phyloP scores from a whole-genome alignment of 2,329 filamentous ascomycete genomes.

The Botrytis fabae region DNA sequence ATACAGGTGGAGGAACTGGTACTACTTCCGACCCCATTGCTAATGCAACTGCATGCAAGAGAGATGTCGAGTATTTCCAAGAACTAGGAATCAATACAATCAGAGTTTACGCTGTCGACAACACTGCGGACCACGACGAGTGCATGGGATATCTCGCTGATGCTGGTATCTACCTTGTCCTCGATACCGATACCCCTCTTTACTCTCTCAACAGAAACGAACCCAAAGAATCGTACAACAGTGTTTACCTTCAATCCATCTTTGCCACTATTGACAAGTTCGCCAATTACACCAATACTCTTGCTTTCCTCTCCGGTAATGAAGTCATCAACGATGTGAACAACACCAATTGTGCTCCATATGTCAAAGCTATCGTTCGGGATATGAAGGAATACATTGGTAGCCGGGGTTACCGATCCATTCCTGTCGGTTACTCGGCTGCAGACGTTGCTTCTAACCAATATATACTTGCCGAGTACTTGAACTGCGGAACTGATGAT shows the following conservation, averaged over 20 bases:
- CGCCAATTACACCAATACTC: constrained; percentile 65
- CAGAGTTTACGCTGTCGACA: constrained; percentile 73
- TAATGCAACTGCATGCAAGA: constrained; percentile 58
- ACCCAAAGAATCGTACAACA: constrained; percentile 65
- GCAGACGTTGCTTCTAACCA: constrained; percentile 70
- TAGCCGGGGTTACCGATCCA: constrained; percentile 48
- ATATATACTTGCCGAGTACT: constrained; percentile 66
- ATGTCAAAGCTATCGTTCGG: constrained; percentile 59
- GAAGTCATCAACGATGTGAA: constrained; percentile 58
- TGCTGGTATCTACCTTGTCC: constrained; percentile 71
- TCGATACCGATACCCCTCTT: constrained; percentile 69
- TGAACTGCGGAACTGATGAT: constrained; percentile 70
- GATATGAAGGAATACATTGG: constrained; percentile 57
- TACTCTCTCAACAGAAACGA: constrained; percentile 67
- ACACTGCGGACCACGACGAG: constrained; percentile 64
- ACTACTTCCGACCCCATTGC: constrained; percentile 66
- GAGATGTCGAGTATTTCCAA: constrained; percentile 67
- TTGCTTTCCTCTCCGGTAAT: constrained; percentile 63
- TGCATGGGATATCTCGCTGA: constrained; percentile 68
- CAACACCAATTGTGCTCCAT: constrained; percentile 53
- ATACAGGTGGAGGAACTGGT: constrained; percentile 43
- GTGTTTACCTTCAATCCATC: constrained; percentile 67
- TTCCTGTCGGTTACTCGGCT: constrained; percentile 60
- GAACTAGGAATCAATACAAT: constrained; percentile 70
- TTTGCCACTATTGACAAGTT: constrained; percentile 72